Evolutionary conservation across 768 basidiomycete genomes (phyloP), one percentile per base, ranked within the genome.

Genomic region (Boletus rubroflammeus): DNA sequence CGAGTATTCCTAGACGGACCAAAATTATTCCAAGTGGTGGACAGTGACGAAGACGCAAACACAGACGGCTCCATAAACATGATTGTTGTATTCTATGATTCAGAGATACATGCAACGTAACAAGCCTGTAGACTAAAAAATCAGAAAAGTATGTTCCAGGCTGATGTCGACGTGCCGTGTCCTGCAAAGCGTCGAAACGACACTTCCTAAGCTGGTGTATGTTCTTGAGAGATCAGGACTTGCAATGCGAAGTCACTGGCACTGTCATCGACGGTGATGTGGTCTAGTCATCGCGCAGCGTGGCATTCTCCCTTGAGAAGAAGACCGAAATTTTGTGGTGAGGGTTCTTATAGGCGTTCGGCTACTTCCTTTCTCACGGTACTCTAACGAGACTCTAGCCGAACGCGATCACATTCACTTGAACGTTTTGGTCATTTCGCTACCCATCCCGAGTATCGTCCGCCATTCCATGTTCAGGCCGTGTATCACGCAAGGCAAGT

Each of bases 141-240:
- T 28, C 5, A 54, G 26, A 35, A 28, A 46, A 38, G 35, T 49
- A 76, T 82, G 79, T 82, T 66, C 78, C 81, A 82, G 76, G 68
- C 62, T 70, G 54, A 73, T 78, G 75, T 83, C 81, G 80, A 81
- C 81, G 81, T 83, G 81, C 79, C 80, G 78, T 72, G 72, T 75
- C 77, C 80, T 81, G 60, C 62, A 67, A 64, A 57, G 55, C 68
- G 79, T 75, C 72, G 72, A 77, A 68, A 75, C 81, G 78, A 82
- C 81, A 83, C 80, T 83, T 83, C 81, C 81, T 82, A 82, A 63
- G 76, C 81, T 82, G 81, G 72, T 67, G 49, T 45, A 65, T 71
- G 14, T 55, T 83, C 77, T 81, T 64, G 79, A 80, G 79, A 81
- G 77, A 69, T 69, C 75, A 81, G 79, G 72, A 80, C 76, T 76